Evolutionary conservation across 371 early-diverging fungal species (phyloP).

Genomic region (Actinomucor elegans): DNA sequence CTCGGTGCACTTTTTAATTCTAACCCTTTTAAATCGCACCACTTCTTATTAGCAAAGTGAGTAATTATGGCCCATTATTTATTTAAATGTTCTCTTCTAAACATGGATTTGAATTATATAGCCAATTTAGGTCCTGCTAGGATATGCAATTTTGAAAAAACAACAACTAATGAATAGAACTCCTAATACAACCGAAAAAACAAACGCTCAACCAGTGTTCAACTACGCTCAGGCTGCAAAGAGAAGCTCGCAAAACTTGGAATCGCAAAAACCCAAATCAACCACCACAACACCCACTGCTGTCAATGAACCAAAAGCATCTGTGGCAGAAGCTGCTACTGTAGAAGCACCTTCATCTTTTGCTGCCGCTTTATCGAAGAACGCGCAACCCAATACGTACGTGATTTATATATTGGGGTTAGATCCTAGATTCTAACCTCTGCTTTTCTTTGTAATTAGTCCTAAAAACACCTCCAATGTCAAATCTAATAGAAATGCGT

Average conservation of each 20-base stretch:
- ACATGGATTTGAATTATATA: too few relatives aligned
- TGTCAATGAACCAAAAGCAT: conserved; percentile 12
- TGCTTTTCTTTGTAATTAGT: background rate
- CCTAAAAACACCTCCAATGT: background rate
- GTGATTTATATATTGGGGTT: conserved; percentile 6
- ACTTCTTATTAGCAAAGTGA: conserved; percentile 15
- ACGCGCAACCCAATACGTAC: conserved; percentile 19
- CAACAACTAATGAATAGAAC: conserved; percentile 48
- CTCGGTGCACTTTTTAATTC: conserved; percentile 18
- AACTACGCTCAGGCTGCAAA: conserved; percentile 49
- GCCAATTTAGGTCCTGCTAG: conserved; percentile 29
- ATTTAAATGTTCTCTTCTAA: too few relatives aligned
- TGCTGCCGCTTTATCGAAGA: conserved; percentile 34
- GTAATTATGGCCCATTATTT: too few relatives aligned
- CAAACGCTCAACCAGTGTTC: conserved; percentile 41
- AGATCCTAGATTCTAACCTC: background rate
- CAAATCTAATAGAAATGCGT: conserved; percentile 20
- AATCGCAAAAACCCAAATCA: conserved; percentile 16
- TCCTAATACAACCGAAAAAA: conserved; percentile 33
- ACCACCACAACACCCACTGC: conserved; percentile 5
- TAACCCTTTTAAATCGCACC: conserved; percentile 16
- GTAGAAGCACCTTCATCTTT: conserved; percentile 32
- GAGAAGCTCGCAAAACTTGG: conserved; percentile 33
- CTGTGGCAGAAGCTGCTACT: conserved; percentile 13
- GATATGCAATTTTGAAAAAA: conserved; percentile 39